Percentiles rank a stretch among this genome's conserved stretches.
These are phyloP conservation scores for Umbellularia californica DNA, from an alignment of 164 flowering plant genomes.

Conservation along the genomic window DNA sequence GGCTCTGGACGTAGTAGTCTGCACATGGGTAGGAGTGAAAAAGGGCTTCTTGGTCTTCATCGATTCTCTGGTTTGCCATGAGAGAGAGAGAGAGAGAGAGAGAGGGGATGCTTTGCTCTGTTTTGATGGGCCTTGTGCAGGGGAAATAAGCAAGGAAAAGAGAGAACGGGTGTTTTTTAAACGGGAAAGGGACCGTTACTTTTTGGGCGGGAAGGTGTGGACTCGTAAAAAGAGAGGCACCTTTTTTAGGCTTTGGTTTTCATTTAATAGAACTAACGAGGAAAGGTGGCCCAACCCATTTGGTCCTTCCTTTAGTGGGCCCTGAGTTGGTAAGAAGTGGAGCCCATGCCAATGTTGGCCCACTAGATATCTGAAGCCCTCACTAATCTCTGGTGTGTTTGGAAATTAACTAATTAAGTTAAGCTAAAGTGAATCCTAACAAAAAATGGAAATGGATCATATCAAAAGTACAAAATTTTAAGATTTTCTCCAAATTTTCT, in stretches of 20 bases:
- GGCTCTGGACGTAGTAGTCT: constrained; percentile 79
- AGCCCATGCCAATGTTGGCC: not conserved
- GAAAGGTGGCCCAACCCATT: not conserved
- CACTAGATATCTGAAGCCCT: too few relatives aligned
- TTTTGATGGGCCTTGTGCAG: not conserved
- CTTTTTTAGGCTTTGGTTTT: not conserved
- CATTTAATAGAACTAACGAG: not conserved
- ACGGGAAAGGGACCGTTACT: not conserved
- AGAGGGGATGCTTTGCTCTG: not conserved
- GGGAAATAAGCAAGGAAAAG: not conserved
- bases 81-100: constrained; percentile 8
- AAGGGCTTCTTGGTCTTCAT: constrained; percentile 42
- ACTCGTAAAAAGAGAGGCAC: not conserved
- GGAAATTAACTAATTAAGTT: too few relatives aligned
- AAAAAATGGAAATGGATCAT: too few relatives aligned
- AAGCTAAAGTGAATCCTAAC: too few relatives aligned
- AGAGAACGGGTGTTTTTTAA: not conserved
- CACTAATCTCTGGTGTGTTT: too few relatives aligned
- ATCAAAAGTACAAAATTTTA: too few relatives aligned
- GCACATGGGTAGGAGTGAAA: constrained; percentile 35
- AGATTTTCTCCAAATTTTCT: too few relatives aligned
- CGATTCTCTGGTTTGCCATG: constrained; percentile 15
- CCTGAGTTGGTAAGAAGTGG: not conserved
- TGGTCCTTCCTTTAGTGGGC: not conserved
- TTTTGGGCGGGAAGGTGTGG: not conserved